A percentile compares a stretch with the other conserved stretches of the same genome.
Conservation (phyloP, 768 basidiomycete species). For the Lentinula detonsa region DNA sequence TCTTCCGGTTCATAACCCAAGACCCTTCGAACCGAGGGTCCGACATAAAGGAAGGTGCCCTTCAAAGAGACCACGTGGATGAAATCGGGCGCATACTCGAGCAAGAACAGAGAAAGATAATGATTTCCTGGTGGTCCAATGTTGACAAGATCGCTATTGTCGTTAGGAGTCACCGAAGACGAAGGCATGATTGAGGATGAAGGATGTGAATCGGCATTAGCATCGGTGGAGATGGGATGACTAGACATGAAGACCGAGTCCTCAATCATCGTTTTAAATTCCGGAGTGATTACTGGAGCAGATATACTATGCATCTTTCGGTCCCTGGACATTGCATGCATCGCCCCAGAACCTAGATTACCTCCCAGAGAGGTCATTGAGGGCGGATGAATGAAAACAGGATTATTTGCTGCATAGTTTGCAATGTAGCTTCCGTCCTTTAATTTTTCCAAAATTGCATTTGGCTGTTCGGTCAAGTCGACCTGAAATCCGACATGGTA, state of each 20-base stretch:
- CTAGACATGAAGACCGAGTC: constrained; percentile 42
- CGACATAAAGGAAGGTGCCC: constrained; percentile 88
- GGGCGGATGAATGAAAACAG: neutral
- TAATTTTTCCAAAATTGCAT: constrained; percentile 74
- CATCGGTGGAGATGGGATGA: constrained; percentile 35
- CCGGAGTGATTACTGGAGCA: constrained; percentile 41
- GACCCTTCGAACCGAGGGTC: constrained; percentile 69
- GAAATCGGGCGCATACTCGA: constrained; percentile 69
- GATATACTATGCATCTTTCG: constrained; percentile 24
- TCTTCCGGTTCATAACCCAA: constrained; percentile 86
- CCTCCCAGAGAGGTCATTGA: neutral
- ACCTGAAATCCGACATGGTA: constrained; percentile 97
- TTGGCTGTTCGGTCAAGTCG: constrained; percentile 83
- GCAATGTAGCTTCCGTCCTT: constrained; percentile 72
- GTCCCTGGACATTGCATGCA: constrained; percentile 15
- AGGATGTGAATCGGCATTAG: constrained; percentile 21
- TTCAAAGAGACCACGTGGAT: constrained; percentile 90
- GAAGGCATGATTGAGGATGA: constrained; percentile 13
- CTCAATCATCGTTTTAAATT: constrained; percentile 42
- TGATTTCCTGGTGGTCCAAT: constrained; percentile 30
- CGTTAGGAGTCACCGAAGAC: neutral
- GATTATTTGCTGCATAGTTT: constrained; percentile 37
- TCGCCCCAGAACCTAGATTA: neutral
- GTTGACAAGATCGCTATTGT: constrained; percentile 2
- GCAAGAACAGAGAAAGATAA: constrained; percentile 51